phyloP scores from a whole-genome alignment of 208 protist genomes.

The Naegleria gruberi region DNA sequence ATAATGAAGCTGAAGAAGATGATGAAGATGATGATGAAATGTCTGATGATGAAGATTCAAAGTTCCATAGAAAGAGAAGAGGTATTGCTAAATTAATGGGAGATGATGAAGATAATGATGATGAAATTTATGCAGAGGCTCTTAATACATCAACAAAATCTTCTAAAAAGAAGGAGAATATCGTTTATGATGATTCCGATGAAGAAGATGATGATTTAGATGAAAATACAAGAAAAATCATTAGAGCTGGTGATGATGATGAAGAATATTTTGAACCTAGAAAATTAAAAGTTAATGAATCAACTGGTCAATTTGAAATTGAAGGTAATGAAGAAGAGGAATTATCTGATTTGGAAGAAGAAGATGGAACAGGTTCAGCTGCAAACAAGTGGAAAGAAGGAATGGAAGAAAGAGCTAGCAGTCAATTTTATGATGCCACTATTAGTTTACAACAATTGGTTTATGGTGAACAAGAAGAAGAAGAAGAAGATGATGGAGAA shows the following conservation, averaged over 20 bases:
- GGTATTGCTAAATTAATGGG: slow-evolving; percentile 55
- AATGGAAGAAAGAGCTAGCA: slow-evolving; percentile 16
- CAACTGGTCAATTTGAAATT: neutral
- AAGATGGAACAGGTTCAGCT: neutral
- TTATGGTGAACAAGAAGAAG: slow-evolving; percentile 40
- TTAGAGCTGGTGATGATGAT: slow-evolving; percentile 28
- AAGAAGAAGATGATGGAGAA: slow-evolving; percentile 20
- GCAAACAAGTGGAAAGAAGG: slow-evolving; percentile 38
- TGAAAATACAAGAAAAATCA: slow-evolving; percentile 28
- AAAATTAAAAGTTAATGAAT: neutral
- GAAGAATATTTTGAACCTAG: slow-evolving; percentile 8
- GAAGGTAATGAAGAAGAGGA: slow-evolving; percentile 40
- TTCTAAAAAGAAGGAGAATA: slow-evolving; percentile 16
- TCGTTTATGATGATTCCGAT: slow-evolving; percentile 45
- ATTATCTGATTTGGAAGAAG: neutral
- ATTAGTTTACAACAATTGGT: neutral
- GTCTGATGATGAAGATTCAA: slow-evolving; percentile 27
- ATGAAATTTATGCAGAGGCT: slow-evolving; percentile 32
- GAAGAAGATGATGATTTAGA: slow-evolving; percentile 50
- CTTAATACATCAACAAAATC: neutral
- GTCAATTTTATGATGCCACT: neutral
- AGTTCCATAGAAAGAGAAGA: slow-evolving; percentile 47
- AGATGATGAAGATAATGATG: slow-evolving; percentile 55
- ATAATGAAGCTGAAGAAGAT: slow-evolving; percentile 41
- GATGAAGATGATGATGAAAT: slow-evolving; percentile 50